Percentiles rank a stretch among this genome's conserved stretches.
Conservation (phyloP, 1,284 basidiomycete genomes). For the Sporisorium reilianum region DNA sequence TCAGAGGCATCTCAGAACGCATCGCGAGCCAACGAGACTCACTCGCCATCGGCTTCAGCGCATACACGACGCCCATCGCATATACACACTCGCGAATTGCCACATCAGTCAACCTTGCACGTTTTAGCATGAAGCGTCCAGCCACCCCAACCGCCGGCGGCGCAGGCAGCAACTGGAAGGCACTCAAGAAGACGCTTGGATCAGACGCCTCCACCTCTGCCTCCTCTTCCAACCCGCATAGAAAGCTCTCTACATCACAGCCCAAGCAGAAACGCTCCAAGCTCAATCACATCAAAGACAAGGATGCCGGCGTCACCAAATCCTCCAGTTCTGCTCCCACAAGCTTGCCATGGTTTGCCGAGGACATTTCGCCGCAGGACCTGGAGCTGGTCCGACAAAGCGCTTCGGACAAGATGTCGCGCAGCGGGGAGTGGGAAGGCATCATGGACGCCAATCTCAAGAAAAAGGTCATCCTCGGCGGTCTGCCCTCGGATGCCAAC, state of each 20-base stretch:
- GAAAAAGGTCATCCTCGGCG: constrained; percentile 56
- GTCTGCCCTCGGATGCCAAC: constrained; percentile 29
- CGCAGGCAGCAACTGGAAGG: constrained; percentile 65
- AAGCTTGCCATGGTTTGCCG: constrained; percentile 62
- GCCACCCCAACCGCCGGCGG: constrained; percentile 4
- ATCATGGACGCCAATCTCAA: constrained; percentile 52
- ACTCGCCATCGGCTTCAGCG: not conserved
- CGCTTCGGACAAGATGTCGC: constrained; percentile 34
- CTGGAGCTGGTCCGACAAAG: constrained; percentile 52
- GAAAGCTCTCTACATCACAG: constrained; percentile 3
- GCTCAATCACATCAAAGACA: not conserved
- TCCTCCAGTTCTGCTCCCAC: constrained; percentile 32
- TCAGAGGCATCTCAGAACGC: not conserved
- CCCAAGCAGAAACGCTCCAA: constrained; percentile 17
- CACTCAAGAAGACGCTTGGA: constrained; percentile 52
- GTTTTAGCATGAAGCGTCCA: constrained; percentile 27
- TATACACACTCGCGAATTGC: not conserved
- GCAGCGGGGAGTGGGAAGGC: constrained; percentile 55
- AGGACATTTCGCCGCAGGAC: constrained; percentile 63
- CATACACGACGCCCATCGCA: not conserved
- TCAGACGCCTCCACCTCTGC: constrained; percentile 26
- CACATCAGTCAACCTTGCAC: not conserved
- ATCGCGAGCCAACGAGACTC: not conserved
- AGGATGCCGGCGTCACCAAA: constrained; percentile 14
- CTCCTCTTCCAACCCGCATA: not conserved